Evolutionary conservation across 768 basidiomycete species (phyloP), one percentile per base, ranked within the genome.

Genomic region (Tricholoma furcatifolium): DNA sequence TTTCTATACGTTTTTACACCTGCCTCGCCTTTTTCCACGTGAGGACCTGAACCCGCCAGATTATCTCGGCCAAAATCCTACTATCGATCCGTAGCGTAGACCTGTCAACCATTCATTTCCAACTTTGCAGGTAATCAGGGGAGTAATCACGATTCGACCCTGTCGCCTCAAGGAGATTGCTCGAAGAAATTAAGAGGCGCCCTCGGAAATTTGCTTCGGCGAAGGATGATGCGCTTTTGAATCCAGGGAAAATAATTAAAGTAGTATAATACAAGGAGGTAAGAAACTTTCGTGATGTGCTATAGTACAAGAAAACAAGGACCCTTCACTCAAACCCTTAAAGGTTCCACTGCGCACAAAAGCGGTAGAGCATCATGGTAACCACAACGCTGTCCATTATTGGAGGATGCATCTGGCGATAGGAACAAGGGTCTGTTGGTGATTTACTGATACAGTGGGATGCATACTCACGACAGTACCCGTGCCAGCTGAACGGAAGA

Each of bases 361-460:
- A 88, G 43, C 91, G 85, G 71, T 88, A 91, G 32, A 93, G 76
- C 89, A 92, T 91, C 49, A 83, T 82, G 24, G 90, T 90, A 60
- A 93, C 83, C 23, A 86, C 87, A 55, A 93, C 89, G 41, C 82
- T 84, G 75, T 93, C 89, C 91, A 93, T 93, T 69, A 93, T 85
- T 59, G 91, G 91, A 47, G 89, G 90, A 65, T 91, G 90, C 77
- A 83, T 88, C 89, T 91, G 64, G 47, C 53, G 40, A 59, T 86
- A 65, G 42, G 55, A 46, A 59, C 18, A 47, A 56, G 42, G 34
- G 39, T 48, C 51, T 47, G 57, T 57, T 47, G 40, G 59, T 42
- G 46, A 41, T 58, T 27, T 50, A 55, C 39, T 35, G 47, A 40
- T 43, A 46, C 20, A 56, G 45, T 47, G 52, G 43, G 59, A 63